Base-by-base conservation (phyloP, 1,139 yeast genomes). In the Pneumocystis jirovecii region DNA sequence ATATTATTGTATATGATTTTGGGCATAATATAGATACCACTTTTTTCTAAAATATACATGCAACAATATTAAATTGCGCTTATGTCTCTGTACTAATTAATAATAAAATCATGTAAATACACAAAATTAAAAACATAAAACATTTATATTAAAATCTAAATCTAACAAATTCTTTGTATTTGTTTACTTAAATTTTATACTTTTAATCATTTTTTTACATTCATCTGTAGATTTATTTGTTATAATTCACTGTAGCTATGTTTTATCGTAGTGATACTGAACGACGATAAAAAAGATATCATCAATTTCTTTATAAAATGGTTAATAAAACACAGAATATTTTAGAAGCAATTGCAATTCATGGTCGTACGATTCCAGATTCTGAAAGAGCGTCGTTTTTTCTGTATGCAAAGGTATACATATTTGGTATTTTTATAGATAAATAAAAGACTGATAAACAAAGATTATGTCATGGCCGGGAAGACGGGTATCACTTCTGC, bases 1-100 rank as follows among this genome's bases (percentile, higher is more conserved):
- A 62, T 17, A 67, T 67, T 4, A 35, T 67, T n/a, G 64, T 67
- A 57, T 67, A 66, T 64, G 68, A 66, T 40, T 67, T 67, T 50
- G 61, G 62, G 44, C 25, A 59, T 29, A 65, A 65, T 19, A 63
- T 67, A 21, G 68, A 67, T 56, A 59, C 62, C 17, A 66, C 68
- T 15, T 67, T 67, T 63, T 67, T 67, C 34, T 67, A 44, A 44
- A 44, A 12, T 19, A 44, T 19, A 31, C 5, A 31, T 31, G 5
- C 45, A 42, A 12, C 2, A 42, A 42, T 5, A 42, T 17, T 42
- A 6, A n/a, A 31, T 31, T 31, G 5, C 5, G 34, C 3, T 31
- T 31, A 31, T 31, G 5, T 31, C 3, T 31, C 3, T 5, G 5
- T 31, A 31, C 5, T 31, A 3, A 31, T 31, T 31, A 31, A 31